Evolutionary conservation across 2,329 filamentous ascomycete species (phyloP).

Genomic region (Trichoderma arundinaceum): DNA sequence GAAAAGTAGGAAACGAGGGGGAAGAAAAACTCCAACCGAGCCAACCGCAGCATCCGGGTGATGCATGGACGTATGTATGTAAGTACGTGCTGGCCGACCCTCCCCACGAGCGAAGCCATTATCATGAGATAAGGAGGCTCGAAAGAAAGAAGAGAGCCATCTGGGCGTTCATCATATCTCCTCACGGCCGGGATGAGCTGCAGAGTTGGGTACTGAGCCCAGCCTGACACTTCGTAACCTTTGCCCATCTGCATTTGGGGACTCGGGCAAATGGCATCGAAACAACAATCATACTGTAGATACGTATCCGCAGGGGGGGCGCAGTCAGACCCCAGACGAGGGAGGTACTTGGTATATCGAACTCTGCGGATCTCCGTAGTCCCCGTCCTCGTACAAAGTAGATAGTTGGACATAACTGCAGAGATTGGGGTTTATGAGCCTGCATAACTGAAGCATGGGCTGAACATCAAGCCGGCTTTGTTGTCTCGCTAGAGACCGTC

Average conservation of each 20-base stretch:
- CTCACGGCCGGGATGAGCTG: constrained; percentile 3
- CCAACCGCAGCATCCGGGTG: constrained; percentile 21
- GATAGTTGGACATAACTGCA: constrained; percentile 13
- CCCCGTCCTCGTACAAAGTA: neutral
- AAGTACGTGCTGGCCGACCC: constrained; percentile 12
- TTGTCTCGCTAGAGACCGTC: constrained; percentile 11
- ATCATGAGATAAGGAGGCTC: constrained; percentile 22
- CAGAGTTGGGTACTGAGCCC: constrained; percentile 12
- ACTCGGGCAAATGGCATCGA: constrained; percentile 9
- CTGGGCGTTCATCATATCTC: constrained; percentile 1
- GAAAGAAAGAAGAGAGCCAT: neutral
- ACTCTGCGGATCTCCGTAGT: constrained; percentile 16
- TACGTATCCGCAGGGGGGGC: constrained; percentile 20
- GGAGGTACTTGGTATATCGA: constrained; percentile 21
- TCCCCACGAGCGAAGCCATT: constrained; percentile 7
- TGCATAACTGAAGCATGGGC: neutral
- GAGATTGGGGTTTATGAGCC: constrained; percentile 7
- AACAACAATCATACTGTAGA: neutral
- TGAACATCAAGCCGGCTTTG: constrained; percentile 10
- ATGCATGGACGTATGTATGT: constrained; percentile 6
- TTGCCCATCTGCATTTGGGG: constrained; percentile 11
- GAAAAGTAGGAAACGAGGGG: neutral
- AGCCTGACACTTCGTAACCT: constrained; percentile 21
- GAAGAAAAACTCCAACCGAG: constrained; percentile 21
- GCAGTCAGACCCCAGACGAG: constrained; percentile 6